Evolutionary conservation across 2,329 filamentous ascomycete genomes (phyloP), one percentile per base, ranked within the genome.

Genomic region (Hymenoscyphus infarciens): DNA sequence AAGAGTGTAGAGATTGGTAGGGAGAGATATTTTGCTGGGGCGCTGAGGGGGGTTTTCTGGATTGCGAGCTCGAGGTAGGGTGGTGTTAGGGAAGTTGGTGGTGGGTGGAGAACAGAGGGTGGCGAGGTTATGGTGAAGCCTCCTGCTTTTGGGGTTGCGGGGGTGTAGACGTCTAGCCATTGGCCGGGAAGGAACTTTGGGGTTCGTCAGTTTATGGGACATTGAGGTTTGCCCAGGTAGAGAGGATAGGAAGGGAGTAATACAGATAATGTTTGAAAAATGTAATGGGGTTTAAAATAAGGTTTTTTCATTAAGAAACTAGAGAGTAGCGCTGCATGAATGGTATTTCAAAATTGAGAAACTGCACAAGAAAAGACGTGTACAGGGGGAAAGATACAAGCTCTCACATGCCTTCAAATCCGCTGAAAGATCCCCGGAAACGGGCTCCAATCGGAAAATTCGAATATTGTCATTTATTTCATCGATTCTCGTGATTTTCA

Each of bases 41-140:
- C 87, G 69, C 92, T 96, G 1, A 78, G 77, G 0, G 87, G 85
- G 1, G 89, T 89, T 33, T 82, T 78, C 71, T 95, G 90, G 25
- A 96, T 82, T 0, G 92, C 92, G 5, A 96, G 83, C 74, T 96
- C 92, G 56, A 96, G 76, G 74, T 88, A 90, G 58, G 56, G 64
- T 22, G 38, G 39, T 19, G 69, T 45, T 55, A 19, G 15, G 92
- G 91, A 6, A 96, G 29, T 13, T 31, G 10, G 58, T 13, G 45
- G 45, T 7, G 45, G 31, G 13, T 33, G 19, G 11, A 57, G 55
- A 19, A 38, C 11, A 68, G 56, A 82, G 0, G 91, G 91, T 0
- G 88, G 78, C 1, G 90, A 95, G 6, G 91, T 94, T 67, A 96
- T 89, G 52, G 92, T 96, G 79, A 96, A 97, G 63, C 92, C 92